Conservation (phyloP, 2,329 filamentous ascomycete species). For the Ceratocystis papillata region DNA sequence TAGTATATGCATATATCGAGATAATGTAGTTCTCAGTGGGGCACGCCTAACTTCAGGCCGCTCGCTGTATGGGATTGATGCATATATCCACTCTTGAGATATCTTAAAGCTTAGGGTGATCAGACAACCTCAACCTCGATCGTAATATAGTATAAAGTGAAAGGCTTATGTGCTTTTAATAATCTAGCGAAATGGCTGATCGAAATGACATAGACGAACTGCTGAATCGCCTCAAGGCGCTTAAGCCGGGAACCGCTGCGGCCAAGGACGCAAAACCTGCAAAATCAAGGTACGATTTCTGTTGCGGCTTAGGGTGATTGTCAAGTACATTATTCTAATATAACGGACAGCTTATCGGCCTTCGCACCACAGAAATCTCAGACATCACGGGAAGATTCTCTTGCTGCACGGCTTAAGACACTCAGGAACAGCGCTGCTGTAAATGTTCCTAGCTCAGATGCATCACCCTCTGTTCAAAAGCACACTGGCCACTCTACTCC, state of each 20-base stretch:
- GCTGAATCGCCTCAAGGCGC: slow-evolving; percentile 44
- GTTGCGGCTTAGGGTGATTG: background rate
- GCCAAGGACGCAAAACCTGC: slow-evolving; percentile 15
- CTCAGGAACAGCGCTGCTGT: slow-evolving; percentile 32
- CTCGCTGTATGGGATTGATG: background rate
- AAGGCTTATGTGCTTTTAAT: background rate
- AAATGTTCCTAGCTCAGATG: no score
- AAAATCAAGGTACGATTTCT: slow-evolving; percentile 13
- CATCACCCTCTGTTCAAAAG: background rate
- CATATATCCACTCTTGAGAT: slow-evolving; percentile 14
- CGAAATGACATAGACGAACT: slow-evolving; percentile 28
- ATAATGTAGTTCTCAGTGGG: background rate
- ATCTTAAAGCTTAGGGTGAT: background rate
- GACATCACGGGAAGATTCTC: slow-evolving; percentile 40
- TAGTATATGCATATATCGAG: slow-evolving; percentile 7
- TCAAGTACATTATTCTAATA: slow-evolving; percentile 10
- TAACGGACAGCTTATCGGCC: slow-evolving; percentile 9
- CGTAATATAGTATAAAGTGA: background rate
- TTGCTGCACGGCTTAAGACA: slow-evolving; percentile 42
- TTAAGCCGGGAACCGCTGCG: slow-evolving; percentile 35
- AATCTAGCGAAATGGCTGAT: slow-evolving; percentile 4
- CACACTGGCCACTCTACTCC: background rate
- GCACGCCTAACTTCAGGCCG: background rate
- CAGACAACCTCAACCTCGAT: background rate
- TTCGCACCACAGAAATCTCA: slow-evolving; percentile 28